Conservation (phyloP, 2,329 filamentous ascomycete genomes). For the Epichloe sylvatica region DNA sequence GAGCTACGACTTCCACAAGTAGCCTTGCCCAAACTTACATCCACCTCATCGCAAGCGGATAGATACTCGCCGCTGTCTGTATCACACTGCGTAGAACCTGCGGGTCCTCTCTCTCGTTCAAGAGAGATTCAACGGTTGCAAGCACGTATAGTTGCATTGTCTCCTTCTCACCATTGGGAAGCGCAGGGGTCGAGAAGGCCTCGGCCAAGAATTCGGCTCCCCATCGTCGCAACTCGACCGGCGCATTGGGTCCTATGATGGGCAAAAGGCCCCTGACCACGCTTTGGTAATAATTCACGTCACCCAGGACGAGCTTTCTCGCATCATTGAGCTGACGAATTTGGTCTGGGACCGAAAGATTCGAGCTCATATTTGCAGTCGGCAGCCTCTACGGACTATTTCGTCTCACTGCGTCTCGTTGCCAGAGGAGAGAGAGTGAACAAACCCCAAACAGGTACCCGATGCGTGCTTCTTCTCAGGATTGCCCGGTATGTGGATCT, state of each 20-base stretch:
- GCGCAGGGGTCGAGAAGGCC: slow-evolving; percentile 82
- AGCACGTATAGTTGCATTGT: slow-evolving; percentile 64
- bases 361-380: slow-evolving; percentile 35
- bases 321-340: slow-evolving; percentile 81
- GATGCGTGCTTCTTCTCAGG: no score
- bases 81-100: slow-evolving; percentile 75
- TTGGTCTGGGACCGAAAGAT: slow-evolving; percentile 55
- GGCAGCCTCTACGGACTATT: neutral
- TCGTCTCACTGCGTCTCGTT: neutral
- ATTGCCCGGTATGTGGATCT: neutral
- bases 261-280: slow-evolving; percentile 89
- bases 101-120: slow-evolving; percentile 60
- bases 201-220: slow-evolving; percentile 91
- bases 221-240: slow-evolving; percentile 82
- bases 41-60: slow-evolving; percentile 81
- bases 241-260: slow-evolving; percentile 63
- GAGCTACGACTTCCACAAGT: neutral
- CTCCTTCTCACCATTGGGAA: slow-evolving; percentile 67
- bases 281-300: slow-evolving; percentile 77
- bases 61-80: slow-evolving; percentile 82
- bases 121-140: slow-evolving; percentile 56
- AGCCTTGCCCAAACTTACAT: slow-evolving; percentile 58
- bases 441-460: neutral
- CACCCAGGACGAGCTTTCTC: slow-evolving; percentile 74
- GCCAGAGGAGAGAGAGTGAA: neutral